Evolutionary conservation across 169 alveolate genomes (phyloP), one percentile per base, ranked within the genome.

Genomic region (Haemoproteus tartakovskyi): DNA sequence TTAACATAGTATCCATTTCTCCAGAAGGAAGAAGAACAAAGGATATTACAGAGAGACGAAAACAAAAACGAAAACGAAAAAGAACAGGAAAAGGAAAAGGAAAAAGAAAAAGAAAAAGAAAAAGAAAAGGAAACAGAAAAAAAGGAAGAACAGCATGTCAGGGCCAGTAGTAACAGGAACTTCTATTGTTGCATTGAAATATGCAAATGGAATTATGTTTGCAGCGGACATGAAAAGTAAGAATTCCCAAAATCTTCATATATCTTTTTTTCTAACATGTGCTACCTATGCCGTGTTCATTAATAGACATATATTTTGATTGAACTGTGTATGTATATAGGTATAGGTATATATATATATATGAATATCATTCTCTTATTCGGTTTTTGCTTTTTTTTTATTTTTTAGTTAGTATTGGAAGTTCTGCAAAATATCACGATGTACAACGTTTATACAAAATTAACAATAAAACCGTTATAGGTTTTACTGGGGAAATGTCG

Each of bases 151-250:
- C 41, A 70, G 54, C 78, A 70, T 78, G 14, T 30, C 51, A 40
- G 84, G 78, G 21, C 78, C 84, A 37, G 89, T 79, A 27, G 80
- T 79, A 45, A 86, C 90, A 24, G 90, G 90, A 38, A 89, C 94
- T 41, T 87, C 94, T 54, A 84, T 89, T 36, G 78, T 89, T n/a
- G 92, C 94, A 0, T 36, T 89, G 61, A 83, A 87, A 50, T 89
- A 86, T 54, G 56, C 52, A 52, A 79, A 89, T 27, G 94, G 94
- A 5, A 60, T 89, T 40, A 83, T 89, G 85, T 60, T 89, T n/a
- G 94, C 92, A 9, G 94, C 94, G 51, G 94, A 89, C 64, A 84
- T 26, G 26, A 70, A 70, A 47, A 78, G 84, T 70, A 38, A 30
- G 33, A 40, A 6, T 6, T 33, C n/a, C n/a, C n/a, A n/a, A n/a